Evolutionary conservation across 73 alveolate genomes (phyloP).

Genomic region (Paramecium bursaria): DNA sequence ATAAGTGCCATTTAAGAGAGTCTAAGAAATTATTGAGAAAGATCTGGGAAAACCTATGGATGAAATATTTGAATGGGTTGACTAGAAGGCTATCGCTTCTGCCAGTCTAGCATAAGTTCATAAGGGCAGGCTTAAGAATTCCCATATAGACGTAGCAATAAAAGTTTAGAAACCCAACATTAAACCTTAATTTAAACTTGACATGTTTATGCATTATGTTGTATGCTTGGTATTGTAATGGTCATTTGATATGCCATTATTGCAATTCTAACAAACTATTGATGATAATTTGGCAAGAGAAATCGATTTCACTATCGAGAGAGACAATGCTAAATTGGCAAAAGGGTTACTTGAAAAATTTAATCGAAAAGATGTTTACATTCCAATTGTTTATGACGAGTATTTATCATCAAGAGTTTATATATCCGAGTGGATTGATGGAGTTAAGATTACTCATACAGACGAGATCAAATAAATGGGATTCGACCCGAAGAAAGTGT

Average conservation of each 20-base stretch:
- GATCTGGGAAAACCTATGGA: conserved; percentile 74
- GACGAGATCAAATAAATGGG: conserved; percentile 66
- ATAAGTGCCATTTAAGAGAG: conserved; percentile 58
- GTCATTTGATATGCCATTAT: conserved; percentile 64
- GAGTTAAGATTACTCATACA: conserved; percentile 75
- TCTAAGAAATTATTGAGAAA: conserved; percentile 59
- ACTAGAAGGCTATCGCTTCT: conserved; percentile 78
- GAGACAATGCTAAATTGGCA: conserved; percentile 73
- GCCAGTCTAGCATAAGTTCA: conserved; percentile 89
- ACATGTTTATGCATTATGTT: conserved; percentile 73
- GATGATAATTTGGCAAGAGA: conserved; percentile 72
- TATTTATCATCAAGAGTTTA: conserved; percentile 60
- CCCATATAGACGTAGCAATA: conserved; percentile 84
- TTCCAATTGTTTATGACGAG: conserved; percentile 62
- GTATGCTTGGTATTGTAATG: conserved; percentile 47
- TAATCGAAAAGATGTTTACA: conserved; percentile 70
- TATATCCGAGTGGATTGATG: conserved; percentile 81
- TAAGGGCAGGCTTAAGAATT: conserved; percentile 77
- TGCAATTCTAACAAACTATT: conserved; percentile 66
- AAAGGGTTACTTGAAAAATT: conserved; percentile 51
- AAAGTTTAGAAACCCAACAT: conserved; percentile 79
- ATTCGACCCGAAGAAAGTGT: conserved; percentile 66
- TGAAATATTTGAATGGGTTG: conserved; percentile 79
- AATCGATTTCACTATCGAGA: conserved; percentile 77
- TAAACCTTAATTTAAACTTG: conserved; percentile 72